Conservation (phyloP, 2,329 filamentous ascomycete species). For the Shiraia sp. region DNA sequence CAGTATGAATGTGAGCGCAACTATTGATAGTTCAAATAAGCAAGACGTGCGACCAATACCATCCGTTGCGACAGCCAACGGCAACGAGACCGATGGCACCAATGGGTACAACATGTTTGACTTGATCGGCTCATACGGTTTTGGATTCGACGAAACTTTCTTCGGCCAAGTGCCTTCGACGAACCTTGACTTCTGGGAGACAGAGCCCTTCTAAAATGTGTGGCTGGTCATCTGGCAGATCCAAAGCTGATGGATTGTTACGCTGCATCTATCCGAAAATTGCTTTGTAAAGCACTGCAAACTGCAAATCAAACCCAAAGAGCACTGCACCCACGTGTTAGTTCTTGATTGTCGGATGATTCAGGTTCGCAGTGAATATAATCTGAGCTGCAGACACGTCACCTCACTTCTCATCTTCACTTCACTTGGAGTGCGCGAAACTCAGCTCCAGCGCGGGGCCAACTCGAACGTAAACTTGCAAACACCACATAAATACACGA, state of each 20-base stretch:
- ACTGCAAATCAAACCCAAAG: too few species aligned
- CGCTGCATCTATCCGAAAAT: too few species aligned
- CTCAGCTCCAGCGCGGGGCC: too few species aligned
- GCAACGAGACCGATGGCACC: slow-evolving; percentile 4
- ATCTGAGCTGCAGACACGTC: too few species aligned
- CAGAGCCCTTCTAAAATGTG: slow-evolving; percentile 22
- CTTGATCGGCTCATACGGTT: slow-evolving; percentile 36
- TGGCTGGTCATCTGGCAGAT: background rate
- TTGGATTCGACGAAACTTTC: slow-evolving; percentile 39
- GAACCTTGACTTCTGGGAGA: slow-evolving; percentile 36
- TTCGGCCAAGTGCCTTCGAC: slow-evolving; percentile 32
- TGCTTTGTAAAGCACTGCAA: too few species aligned
- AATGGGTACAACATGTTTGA: slow-evolving; percentile 33
- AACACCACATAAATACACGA: too few species aligned
- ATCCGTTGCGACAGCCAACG: slow-evolving; percentile 1
- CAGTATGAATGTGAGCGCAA: background rate
- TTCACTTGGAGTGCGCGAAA: too few species aligned
- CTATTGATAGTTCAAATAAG: background rate
- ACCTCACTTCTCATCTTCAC: too few species aligned
- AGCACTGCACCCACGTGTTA: too few species aligned
- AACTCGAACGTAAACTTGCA: too few species aligned
- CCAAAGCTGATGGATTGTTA: background rate
- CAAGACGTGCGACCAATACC: slow-evolving; percentile 2
- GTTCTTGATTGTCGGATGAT: too few species aligned
- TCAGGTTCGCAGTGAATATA: too few species aligned